These are phyloP conservation scores for Solanum virginianum DNA, from an alignment of 257 asterid genomes.

Conservation along the genomic window DNA sequence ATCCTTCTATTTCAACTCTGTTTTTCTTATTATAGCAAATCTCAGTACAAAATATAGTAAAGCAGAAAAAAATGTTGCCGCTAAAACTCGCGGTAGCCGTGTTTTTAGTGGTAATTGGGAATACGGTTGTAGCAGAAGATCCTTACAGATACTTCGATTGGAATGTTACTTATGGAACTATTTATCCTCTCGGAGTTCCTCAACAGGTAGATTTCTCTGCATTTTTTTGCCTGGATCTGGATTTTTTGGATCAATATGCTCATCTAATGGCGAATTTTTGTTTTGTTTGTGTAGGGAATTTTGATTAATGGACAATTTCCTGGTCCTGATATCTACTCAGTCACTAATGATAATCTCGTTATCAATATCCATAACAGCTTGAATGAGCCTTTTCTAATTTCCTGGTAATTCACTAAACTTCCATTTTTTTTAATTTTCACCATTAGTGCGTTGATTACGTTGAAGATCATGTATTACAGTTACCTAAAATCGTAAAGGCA, in stretches of 20 bases:
- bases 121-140: conserved; percentile 49
- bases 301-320: conserved; percentile 94
- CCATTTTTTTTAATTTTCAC: not conserved
- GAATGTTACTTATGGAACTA: conserved; percentile 67
- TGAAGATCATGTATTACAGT: not conserved
- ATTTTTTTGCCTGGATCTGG: not conserved
- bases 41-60: not conserved
- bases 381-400: conserved; percentile 80
- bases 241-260: not conserved
- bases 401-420: conserved; percentile 40
- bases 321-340: conserved; percentile 77
- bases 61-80: conserved; percentile 20
- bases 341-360: conserved; percentile 77
- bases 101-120: conserved; percentile 2
- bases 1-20: not conserved
- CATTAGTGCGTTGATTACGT: not conserved
- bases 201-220: conserved; percentile 40
- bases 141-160: conserved; percentile 72
- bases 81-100: conserved; percentile 20
- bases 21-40: not conserved
- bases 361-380: conserved; percentile 73
- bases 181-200: conserved; percentile 57
- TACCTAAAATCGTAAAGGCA: not conserved
- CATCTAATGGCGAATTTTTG: not conserved
- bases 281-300: conserved; percentile 42